Evolutionary conservation across 2,329 filamentous ascomycete genomes (phyloP), one percentile per base, ranked within the genome.

Genomic region (Cordyceps militaris): DNA sequence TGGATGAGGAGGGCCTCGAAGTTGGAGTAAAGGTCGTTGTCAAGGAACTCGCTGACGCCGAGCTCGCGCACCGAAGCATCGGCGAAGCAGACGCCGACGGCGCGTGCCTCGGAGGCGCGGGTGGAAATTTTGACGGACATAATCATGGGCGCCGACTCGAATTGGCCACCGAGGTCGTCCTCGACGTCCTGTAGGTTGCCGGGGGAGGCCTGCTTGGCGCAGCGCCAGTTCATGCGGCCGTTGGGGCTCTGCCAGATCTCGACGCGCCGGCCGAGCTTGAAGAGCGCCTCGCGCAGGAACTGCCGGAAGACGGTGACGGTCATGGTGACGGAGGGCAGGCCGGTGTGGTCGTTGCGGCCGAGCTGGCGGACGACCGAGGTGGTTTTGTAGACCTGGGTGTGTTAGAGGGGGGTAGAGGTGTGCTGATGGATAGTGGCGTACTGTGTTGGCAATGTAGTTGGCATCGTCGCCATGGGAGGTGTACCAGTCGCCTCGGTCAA

Each of bases 1-100:
- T 99, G 95, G 63, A 99, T 99, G 54, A 99, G 83, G 19, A 99
- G 80, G 3, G 92, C 91, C 74, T 99, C 94, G 64, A 99, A 95
- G 71, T 99, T 99, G 54, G 93, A 97, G 75, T 95, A 99, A 10
- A 97, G 79, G 69, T 99, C 94, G 68, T 97, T 99, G 78, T 99
- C 94, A n/a, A 96, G 82, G 63, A 99, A 99, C 69, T 99, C 95
- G 77, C 90, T 96, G 56, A 99, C 91, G 9, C 94, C 94, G 2
- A 99, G 81, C 75, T 99, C 94, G 53, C 94, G 83, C 26, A 97
- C 93, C 63, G 91, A 97, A 1, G 95, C 94, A 76, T 99, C 94
- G 8, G 94, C 95, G 69, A 99, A 99, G 73, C 94, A 97, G 5
- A 99, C 93, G 9, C 94, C 94, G 0, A 99, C 88, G 63, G 83